Percentiles rank a stretch among this genome's conserved stretches.
phyloP scores from a whole-genome alignment of 768 basidiomycete genomes.

The Suillus subaureus region DNA sequence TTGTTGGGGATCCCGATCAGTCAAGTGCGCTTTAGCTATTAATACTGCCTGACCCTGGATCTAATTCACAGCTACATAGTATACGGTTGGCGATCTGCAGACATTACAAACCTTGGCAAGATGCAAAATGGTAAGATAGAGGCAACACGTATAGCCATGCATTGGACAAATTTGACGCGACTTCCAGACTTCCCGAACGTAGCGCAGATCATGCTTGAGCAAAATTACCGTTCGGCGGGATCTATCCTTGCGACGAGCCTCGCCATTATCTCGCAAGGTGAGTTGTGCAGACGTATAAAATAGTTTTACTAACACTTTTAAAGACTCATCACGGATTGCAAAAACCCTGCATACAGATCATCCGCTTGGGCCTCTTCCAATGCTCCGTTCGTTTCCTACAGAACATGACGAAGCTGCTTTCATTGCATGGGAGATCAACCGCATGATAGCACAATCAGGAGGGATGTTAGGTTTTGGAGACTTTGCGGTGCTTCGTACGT shows the following conservation, averaged over 20 bases:
- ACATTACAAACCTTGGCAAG: conserved; percentile 69
- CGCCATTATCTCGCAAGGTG: conserved; percentile 84
- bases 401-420: conserved; percentile 70
- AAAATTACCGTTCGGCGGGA: conserved; percentile 86
- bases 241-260: conserved; percentile 72
- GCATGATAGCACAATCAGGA: conserved; percentile 73
- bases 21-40: conserved; percentile 53
- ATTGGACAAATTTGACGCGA: background rate
- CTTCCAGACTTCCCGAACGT: conserved; percentile 63
- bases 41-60: background rate
- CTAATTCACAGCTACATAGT: conserved; percentile 40
- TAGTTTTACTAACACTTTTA: background rate
- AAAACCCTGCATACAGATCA: conserved; percentile 77
- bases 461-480: conserved; percentile 73
- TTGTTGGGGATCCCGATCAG: conserved; percentile 92
- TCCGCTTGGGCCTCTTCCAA: conserved; percentile 59
- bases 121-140: conserved; percentile 60
- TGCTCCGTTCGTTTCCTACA: conserved; percentile 51
- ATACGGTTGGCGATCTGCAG: conserved; percentile 87
- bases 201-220: conserved; percentile 72
- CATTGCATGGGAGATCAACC: conserved; percentile 78
- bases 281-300: conserved; percentile 7
- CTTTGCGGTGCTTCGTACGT: conserved; percentile 80
- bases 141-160: background rate
- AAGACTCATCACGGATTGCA: conserved; percentile 74